phyloP scores from a whole-genome alignment of 495 filamentous ascomycete species.

The Penicillium canescens region DNA sequence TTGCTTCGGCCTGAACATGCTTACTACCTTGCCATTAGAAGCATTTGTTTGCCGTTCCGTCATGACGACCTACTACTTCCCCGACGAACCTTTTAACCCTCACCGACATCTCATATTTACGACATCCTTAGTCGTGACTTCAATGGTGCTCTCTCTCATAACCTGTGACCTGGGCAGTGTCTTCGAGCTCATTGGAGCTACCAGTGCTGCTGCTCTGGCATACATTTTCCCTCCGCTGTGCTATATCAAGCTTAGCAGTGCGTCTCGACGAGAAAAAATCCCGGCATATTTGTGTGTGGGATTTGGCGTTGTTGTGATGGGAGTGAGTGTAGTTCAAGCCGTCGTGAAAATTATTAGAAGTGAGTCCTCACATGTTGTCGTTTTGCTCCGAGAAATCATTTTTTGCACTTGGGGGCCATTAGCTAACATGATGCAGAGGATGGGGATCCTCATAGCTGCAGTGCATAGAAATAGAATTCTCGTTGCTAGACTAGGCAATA shows the following conservation, averaged over 20 bases:
- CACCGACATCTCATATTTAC: slow-evolving; percentile 85
- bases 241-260: slow-evolving; percentile 84
- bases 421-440: slow-evolving; percentile 11
- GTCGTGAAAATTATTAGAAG: slow-evolving; percentile 61
- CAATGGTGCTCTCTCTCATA: slow-evolving; percentile 74
- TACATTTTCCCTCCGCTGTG: slow-evolving; percentile 95
- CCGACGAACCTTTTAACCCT: slow-evolving; percentile 74
- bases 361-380: slow-evolving; percentile 20
- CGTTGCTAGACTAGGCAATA: neutral
- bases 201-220: slow-evolving; percentile 87
- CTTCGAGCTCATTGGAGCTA: slow-evolving; percentile 94
- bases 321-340: slow-evolving; percentile 75
- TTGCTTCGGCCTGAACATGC: slow-evolving; percentile 97
- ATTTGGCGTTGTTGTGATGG: slow-evolving; percentile 85
- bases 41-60: slow-evolving; percentile 97
- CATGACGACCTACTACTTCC: slow-evolving; percentile 92
- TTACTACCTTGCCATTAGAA: slow-evolving; percentile 93
- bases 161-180: slow-evolving; percentile 93
- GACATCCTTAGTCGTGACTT: slow-evolving; percentile 72
- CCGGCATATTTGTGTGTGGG: slow-evolving; percentile 65
- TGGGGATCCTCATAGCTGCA: slow-evolving; percentile 12
- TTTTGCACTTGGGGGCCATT: too few species aligned
- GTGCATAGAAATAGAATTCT: slow-evolving; percentile 4
- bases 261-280: slow-evolving; percentile 68
- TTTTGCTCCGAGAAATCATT: too few species aligned